These are phyloP conservation scores for Edaphochlamys debaryana DNA, from an alignment of 139 green algal genomes.

Conservation along the genomic window DNA sequence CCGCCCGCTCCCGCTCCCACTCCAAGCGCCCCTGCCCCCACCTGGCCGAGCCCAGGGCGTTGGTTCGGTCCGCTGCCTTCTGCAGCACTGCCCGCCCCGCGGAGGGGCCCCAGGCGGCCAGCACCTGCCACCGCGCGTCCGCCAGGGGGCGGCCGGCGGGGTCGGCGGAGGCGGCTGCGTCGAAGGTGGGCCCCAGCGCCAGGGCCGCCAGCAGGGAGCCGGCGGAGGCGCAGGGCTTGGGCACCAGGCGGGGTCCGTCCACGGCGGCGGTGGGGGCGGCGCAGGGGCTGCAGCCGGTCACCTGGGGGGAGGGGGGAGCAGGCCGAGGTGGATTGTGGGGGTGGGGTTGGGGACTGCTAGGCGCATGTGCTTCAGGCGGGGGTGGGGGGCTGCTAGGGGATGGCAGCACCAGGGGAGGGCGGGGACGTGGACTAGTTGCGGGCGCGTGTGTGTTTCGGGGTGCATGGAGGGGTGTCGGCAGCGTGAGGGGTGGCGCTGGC, in stretches of 20 bases:
- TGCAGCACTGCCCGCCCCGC: not conserved
- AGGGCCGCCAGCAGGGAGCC: not conserved
- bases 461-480: not conserved
- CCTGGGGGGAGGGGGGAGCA: not conserved
- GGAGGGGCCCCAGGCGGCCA: not conserved
- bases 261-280: not conserved
- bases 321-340: not conserved
- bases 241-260: not conserved
- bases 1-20: no score
- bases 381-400: no score
- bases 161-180: conserved; percentile 9
- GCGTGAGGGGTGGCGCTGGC: not conserved
- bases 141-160: not conserved
- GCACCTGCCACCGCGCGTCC: conserved; percentile 2
- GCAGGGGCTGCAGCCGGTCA: not conserved
- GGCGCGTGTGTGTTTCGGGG: not conserved
- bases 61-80: not conserved
- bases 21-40: no score
- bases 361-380: no score
- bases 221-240: conserved; percentile 4
- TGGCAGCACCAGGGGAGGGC: not conserved
- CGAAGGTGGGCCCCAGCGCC: not conserved
- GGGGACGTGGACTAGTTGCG: no score
- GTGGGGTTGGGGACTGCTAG: not conserved
- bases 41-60: not conserved